These are phyloP conservation scores for Trichocomaceae sp. DNA, from an alignment of 2,329 filamentous ascomycete species.

Conservation along the genomic window DNA sequence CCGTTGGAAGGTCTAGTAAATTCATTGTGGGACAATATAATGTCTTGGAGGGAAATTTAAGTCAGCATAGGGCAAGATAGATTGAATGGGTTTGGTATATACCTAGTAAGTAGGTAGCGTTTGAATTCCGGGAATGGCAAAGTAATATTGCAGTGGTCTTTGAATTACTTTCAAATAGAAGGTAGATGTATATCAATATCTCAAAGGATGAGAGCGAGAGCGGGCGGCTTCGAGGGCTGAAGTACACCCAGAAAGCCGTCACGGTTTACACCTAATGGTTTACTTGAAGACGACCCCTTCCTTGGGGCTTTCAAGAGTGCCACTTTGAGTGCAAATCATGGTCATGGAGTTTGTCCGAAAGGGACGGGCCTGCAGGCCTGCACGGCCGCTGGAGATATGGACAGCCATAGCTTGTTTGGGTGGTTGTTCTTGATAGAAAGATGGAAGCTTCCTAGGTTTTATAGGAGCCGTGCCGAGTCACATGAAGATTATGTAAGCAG, in stretches of 20 bases:
- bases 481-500: conserved; percentile 9
- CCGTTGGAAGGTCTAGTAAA: conserved; percentile 51
- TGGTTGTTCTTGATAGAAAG: neutral
- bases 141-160: neutral
- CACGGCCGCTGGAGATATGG: conserved; percentile 14
- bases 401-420: conserved; percentile 9
- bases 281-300: conserved; percentile 27
- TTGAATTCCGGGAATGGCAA: neutral
- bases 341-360: neutral
- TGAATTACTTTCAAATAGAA: neutral
- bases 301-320: conserved; percentile 23
- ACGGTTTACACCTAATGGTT: conserved; percentile 15
- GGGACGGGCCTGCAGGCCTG: conserved; percentile 14
- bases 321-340: conserved; percentile 3
- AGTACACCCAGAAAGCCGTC: conserved; percentile 17
- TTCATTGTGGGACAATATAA: conserved; percentile 36
- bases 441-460: neutral
- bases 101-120: neutral
- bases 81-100: neutral
- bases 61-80: neutral
- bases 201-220: conserved; percentile 3
- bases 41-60: neutral
- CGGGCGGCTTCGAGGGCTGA: conserved; percentile 13
- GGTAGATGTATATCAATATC: neutral
- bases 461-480: neutral